phyloP scores from a whole-genome alignment of 306 rosid species.

The Glycine soja region DNA sequence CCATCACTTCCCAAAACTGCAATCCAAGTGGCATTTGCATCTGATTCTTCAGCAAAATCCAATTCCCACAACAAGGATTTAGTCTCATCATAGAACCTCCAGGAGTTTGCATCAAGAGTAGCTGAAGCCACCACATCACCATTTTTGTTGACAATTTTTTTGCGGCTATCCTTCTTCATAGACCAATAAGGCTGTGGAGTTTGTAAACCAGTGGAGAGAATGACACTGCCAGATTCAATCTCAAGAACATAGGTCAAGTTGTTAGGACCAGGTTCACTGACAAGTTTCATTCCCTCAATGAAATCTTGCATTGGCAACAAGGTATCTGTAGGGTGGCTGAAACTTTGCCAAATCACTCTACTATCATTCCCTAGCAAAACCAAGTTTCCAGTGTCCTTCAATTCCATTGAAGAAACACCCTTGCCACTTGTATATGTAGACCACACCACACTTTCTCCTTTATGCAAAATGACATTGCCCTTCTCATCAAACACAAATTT shows the following conservation, averaged over 20 bases:
- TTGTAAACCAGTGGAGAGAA: slow-evolving; percentile 55
- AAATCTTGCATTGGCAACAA: slow-evolving; percentile 63
- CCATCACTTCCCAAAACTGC: slow-evolving; percentile 71
- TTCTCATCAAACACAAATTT: slow-evolving; percentile 52
- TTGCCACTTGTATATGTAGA: slow-evolving; percentile 54
- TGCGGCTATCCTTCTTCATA: slow-evolving; percentile 48
- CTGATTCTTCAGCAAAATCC: slow-evolving; percentile 45
- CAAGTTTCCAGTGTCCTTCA: slow-evolving; percentile 63
- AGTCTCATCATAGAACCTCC: slow-evolving; percentile 55
- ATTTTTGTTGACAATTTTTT: slow-evolving; percentile 43
- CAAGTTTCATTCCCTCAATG: slow-evolving; percentile 58
- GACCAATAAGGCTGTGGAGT: slow-evolving; percentile 70
- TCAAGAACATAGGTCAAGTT: slow-evolving; percentile 51
- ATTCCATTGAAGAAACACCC: slow-evolving; percentile 51
- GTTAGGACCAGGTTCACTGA: slow-evolving; percentile 48
- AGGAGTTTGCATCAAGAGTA: slow-evolving; percentile 50
- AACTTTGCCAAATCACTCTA: slow-evolving; percentile 65
- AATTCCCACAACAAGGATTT: slow-evolving; percentile 59
- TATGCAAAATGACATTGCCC: slow-evolving; percentile 51
- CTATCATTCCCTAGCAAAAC: slow-evolving; percentile 53
- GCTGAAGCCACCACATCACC: slow-evolving; percentile 45
- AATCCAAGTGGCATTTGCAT: slow-evolving; percentile 58
- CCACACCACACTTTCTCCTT: slow-evolving; percentile 43
- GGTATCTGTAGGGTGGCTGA: slow-evolving; percentile 63
- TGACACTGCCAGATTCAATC: slow-evolving; percentile 52